Conservation (phyloP, 1,139 yeast species). For the Hyphopichia khmerensis region DNA sequence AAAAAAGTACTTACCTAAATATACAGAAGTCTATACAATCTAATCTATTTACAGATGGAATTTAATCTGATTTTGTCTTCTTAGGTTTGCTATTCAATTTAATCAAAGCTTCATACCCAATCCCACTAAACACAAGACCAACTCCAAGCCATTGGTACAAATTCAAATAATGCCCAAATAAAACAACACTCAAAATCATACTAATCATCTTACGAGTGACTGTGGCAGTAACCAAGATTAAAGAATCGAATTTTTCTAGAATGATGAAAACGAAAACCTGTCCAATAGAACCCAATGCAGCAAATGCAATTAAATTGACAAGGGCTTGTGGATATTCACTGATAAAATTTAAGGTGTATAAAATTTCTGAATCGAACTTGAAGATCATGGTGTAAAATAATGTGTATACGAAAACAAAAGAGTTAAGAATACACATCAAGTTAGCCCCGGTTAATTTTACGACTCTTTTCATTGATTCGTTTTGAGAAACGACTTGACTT, state of each 20-base stretch:
- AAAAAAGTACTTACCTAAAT: background rate
- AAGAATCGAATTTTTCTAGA: constrained; percentile 78
- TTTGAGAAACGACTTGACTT: constrained; percentile 7
- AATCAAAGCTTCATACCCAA: constrained; percentile 29
- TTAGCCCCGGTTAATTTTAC: constrained; percentile 61
- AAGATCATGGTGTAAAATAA: constrained; percentile 40
- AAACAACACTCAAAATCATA: constrained; percentile 82
- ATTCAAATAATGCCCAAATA: constrained; percentile 75
- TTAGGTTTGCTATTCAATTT: constrained; percentile 11
- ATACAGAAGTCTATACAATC: background rate
- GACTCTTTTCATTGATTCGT: background rate
- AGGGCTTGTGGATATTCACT: constrained; percentile 41
- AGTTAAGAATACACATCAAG: constrained; percentile 80
- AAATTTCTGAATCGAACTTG: constrained; percentile 45
- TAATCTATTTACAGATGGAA: too few species aligned
- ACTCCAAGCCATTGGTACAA: constrained; percentile 78
- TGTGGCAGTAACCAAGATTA: constrained; percentile 85
- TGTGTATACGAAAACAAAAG: constrained; percentile 47
- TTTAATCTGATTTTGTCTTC: background rate
- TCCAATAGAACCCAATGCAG: constrained; percentile 84
- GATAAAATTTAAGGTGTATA: constrained; percentile 49
- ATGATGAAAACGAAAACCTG: constrained; percentile 89
- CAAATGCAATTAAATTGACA: constrained; percentile 63
- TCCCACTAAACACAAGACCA: constrained; percentile 74
- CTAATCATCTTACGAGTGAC: constrained; percentile 96